Evolutionary conservation across 805 yeast species (phyloP).

Genomic region (Kregervanrija pseudodelftensis): DNA sequence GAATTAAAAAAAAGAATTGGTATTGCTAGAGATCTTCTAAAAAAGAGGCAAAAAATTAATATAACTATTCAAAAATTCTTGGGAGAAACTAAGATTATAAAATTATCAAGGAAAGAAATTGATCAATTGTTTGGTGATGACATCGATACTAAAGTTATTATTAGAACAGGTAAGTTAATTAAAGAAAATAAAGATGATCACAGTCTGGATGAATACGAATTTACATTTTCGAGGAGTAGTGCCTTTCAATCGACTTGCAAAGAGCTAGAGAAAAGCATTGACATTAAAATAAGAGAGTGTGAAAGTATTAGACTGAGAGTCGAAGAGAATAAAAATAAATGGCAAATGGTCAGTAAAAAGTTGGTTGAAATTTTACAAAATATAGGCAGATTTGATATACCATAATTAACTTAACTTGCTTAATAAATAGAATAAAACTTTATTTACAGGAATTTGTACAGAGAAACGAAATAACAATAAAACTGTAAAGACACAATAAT

Average conservation of each 20-base stretch:
- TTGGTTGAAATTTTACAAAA: constrained; percentile 1
- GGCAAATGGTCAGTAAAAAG: constrained; percentile 19
- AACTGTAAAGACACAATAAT: no score
- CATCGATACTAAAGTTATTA: constrained; percentile 15
- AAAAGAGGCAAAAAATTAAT: constrained; percentile 20
- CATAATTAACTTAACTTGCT: background rate
- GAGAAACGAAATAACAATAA: background rate
- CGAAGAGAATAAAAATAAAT: constrained; percentile 14
- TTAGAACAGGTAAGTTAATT: constrained; percentile 18
- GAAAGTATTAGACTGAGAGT: constrained; percentile 16
- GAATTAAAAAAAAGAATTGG: constrained; percentile 14
- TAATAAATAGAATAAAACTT: background rate
- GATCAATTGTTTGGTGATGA: constrained; percentile 23
- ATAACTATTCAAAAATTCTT: constrained; percentile 18
- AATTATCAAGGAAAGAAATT: constrained; percentile 18
- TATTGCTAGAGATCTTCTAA: constrained; percentile 16
- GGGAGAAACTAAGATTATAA: constrained; percentile 15
- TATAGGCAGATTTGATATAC: constrained; percentile 1
- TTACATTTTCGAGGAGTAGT: constrained; percentile 11
- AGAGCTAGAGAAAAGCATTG: constrained; percentile 16
- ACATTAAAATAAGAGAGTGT: constrained; percentile 20
- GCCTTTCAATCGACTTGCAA: constrained; percentile 16
- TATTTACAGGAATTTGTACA: constrained; percentile 4
- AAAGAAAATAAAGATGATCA: constrained; percentile 12
- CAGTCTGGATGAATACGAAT: constrained; percentile 17